Conservation (phyloP, 2,329 filamentous ascomycete species). For the Calonectria naviculata region DNA sequence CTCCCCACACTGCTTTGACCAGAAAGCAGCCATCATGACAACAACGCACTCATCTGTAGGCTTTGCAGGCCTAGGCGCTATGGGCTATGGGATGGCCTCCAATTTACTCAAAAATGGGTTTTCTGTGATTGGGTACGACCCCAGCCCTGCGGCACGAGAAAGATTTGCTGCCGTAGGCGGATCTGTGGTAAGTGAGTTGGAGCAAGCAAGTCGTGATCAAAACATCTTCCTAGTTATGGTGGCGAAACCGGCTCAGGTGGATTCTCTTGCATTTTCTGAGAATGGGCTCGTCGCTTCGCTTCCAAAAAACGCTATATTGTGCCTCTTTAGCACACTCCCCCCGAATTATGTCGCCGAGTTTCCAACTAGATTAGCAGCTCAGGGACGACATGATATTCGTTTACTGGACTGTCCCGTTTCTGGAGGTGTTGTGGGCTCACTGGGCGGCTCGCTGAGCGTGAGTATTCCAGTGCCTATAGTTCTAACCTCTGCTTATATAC, state of each 20-base stretch:
- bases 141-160: neutral
- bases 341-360: neutral
- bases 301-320: neutral
- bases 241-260: neutral
- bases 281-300: neutral
- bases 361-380: neutral
- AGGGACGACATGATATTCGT: neutral
- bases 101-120: neutral
- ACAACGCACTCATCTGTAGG: neutral
- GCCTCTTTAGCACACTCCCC: neutral
- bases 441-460: neutral
- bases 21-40: neutral
- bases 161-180: neutral
- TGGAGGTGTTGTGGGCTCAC: neutral
- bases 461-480: neutral
- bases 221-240: neutral
- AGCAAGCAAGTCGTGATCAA: neutral
- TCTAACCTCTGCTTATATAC: neutral
- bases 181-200: neutral
- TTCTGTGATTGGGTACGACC: neutral
- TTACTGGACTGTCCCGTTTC: neutral
- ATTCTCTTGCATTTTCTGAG: neutral
- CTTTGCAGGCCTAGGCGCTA: neutral
- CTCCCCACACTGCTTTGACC: no score
- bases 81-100: neutral